Percentiles rank a stretch among this genome's conserved stretches.
Conservation (phyloP, 371 early-diverging fungal genomes). For the Mucor racemosus region DNA sequence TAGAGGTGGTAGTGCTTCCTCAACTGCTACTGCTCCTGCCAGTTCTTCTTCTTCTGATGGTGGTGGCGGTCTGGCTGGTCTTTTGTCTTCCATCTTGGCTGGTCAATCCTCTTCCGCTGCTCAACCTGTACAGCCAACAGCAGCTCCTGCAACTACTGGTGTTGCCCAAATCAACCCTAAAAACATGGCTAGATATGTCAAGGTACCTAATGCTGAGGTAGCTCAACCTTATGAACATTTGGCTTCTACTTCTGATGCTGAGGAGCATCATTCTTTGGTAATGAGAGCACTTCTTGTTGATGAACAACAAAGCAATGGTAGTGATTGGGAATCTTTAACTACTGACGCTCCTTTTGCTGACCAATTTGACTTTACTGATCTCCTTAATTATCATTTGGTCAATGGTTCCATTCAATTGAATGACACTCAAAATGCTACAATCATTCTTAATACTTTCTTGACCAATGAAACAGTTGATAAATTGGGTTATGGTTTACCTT, state of each 20-base stretch:
- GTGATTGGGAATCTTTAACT: not conserved
- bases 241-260: not conserved
- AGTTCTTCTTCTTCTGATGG: not conserved
- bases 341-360: conserved; percentile 2
- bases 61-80: not conserved
- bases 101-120: not conserved
- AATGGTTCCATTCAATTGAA: conserved; percentile 28
- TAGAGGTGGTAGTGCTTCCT: not conserved
- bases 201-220: not conserved
- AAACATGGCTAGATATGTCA: conserved; percentile 9
- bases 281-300: not conserved
- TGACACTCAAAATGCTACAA: not conserved
- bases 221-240: not conserved
- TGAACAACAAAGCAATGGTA: not conserved
- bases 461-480: conserved; percentile 33
- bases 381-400: conserved; percentile 39
- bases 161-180: not conserved
- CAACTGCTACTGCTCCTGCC: not conserved
- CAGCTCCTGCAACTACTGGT: not conserved
- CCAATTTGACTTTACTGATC: conserved; percentile 25
- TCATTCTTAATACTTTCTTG: conserved; percentile 25
- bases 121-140: not conserved
- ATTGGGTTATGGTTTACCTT: conserved; percentile 23
- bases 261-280: not conserved
- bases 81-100: not conserved